Evolutionary conservation across 139 green algal genomes (phyloP).

Genomic region (Asterochloris sp.): DNA sequence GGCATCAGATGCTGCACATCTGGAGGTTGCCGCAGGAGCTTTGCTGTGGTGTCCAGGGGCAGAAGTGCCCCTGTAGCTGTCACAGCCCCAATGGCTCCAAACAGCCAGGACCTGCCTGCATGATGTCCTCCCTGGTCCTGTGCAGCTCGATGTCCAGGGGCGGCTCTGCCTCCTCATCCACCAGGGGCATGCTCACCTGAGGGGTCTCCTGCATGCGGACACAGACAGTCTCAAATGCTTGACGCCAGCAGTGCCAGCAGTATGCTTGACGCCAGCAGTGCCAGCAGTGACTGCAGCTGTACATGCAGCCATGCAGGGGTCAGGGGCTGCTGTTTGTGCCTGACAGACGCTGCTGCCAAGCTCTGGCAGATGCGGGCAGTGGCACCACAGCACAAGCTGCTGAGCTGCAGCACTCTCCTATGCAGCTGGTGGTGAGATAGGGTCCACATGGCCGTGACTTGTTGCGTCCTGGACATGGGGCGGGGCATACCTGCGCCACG

Average conservation of each 20-base stretch:
- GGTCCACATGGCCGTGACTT: neutral
- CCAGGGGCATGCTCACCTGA: neutral
- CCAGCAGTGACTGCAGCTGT: too few species aligned
- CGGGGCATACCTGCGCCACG: neutral
- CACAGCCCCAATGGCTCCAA: neutral
- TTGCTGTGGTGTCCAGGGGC: neutral
- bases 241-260: too few species aligned
- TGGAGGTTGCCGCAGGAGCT: neutral
- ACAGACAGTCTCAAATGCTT: neutral
- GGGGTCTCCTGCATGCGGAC: neutral
- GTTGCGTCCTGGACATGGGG: too few species aligned
- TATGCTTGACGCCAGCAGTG: neutral
- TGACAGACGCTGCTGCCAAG: too few species aligned
- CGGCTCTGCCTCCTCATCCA: neutral
- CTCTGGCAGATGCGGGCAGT: too few species aligned
- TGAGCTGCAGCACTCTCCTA: neutral
- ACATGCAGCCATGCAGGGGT: too few species aligned
- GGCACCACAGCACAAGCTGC: too few species aligned
- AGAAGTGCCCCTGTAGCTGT: too few species aligned
- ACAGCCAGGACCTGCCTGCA: neutral
- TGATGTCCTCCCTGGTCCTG: neutral
- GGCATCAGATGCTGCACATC: neutral
- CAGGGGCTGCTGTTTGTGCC: too few species aligned
- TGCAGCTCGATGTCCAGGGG: constrained; percentile 1
- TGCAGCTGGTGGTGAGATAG: neutral